Conservation (phyloP, 2,329 filamentous ascomycete genomes). For the Ceratocystis colombiana region DNA sequence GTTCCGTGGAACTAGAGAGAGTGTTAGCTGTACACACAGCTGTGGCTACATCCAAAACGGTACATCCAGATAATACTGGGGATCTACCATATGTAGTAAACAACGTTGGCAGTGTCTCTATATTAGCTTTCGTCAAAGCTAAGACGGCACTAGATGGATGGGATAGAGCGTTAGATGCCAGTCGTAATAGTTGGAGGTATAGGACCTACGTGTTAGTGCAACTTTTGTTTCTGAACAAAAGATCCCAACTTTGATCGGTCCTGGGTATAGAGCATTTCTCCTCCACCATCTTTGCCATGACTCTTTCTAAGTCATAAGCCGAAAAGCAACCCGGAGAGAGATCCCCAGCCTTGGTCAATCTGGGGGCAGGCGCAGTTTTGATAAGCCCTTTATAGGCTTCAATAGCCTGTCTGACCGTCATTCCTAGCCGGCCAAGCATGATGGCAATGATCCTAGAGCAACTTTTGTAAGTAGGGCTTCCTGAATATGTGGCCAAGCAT, state of each 20-base stretch:
- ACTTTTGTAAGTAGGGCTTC: background rate
- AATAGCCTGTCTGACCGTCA: background rate
- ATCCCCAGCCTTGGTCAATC: fast-evolving
- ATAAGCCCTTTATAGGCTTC: background rate
- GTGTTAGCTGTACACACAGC: slow-evolving; percentile 30
- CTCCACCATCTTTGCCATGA: too few species aligned
- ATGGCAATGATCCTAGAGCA: background rate
- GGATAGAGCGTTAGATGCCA: background rate
- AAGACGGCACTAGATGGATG: background rate
- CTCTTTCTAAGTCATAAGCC: too few species aligned
- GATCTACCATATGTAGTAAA: slow-evolving; percentile 29
- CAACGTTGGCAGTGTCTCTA: slow-evolving; percentile 27
- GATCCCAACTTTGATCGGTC: fast-evolving
- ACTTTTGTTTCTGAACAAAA: fast-evolving
- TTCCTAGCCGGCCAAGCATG: background rate
- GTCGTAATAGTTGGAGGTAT: too few species aligned
- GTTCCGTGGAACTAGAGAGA: too few species aligned
- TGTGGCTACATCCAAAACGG: slow-evolving; percentile 31
- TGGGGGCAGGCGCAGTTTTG: background rate
- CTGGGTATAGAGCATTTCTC: fast-evolving
- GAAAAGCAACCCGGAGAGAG: background rate
- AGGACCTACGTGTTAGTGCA: background rate
- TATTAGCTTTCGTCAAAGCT: background rate
- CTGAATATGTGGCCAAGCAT: slow-evolving; percentile 14
- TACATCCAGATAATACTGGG: slow-evolving; percentile 26